phyloP scores from a whole-genome alignment of 129 eudicot genomes.

The Flaveria linearis region DNA sequence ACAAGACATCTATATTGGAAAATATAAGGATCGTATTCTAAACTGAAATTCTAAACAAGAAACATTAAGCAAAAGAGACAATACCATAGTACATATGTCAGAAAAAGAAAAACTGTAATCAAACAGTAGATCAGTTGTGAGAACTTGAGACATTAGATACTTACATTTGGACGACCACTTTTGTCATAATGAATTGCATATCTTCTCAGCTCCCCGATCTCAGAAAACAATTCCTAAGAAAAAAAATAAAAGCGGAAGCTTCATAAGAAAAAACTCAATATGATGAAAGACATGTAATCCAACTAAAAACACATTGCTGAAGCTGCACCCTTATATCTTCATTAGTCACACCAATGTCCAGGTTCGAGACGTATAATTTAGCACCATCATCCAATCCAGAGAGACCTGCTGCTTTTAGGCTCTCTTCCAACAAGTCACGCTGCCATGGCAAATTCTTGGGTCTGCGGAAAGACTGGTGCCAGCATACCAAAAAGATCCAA shows the following conservation, averaged over 20 bases:
- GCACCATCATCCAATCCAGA: slow-evolving; percentile 71
- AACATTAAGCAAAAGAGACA: background rate
- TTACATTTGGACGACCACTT: slow-evolving; percentile 88
- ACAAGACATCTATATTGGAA: background rate
- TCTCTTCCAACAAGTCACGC: slow-evolving; percentile 78
- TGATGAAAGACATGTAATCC: slow-evolving; percentile 8
- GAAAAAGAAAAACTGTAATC: background rate
- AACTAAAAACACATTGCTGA: slow-evolving; percentile 34
- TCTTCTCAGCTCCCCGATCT: slow-evolving; percentile 87
- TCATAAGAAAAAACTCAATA: slow-evolving; percentile 27
- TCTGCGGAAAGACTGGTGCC: slow-evolving; percentile 82
- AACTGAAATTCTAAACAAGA: background rate
- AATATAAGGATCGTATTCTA: background rate
- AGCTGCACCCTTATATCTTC: slow-evolving; percentile 95
- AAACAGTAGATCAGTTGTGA: background rate
- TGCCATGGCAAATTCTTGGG: slow-evolving; percentile 76
- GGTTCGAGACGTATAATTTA: slow-evolving; percentile 70
- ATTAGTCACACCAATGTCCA: slow-evolving; percentile 83
- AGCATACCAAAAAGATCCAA: slow-evolving; percentile 55
- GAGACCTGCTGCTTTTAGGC: slow-evolving; percentile 78
- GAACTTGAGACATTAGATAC: slow-evolving; percentile 17
- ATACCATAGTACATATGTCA: too few species aligned
- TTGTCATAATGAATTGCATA: slow-evolving; percentile 91
- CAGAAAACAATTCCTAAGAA: slow-evolving; percentile 86
- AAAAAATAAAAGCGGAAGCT: slow-evolving; percentile 37